phyloP scores from a whole-genome alignment of 305 asterid species.

The Striga hermonthica region DNA sequence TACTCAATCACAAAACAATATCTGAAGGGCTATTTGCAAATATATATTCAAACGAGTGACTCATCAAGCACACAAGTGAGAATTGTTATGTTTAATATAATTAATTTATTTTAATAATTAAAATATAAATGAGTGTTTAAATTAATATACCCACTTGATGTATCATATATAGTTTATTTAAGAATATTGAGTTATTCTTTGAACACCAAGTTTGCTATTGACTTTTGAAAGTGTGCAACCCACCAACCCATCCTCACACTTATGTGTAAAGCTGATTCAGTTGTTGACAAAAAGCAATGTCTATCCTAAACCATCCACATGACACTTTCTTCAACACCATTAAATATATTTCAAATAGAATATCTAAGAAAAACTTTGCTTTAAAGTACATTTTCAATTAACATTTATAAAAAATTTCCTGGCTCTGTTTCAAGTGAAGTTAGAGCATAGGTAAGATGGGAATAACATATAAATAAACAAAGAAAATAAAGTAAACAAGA shows the following conservation, averaged over 20 bases:
- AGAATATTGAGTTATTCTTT: neutral
- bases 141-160: neutral
- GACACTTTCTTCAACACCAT: neutral
- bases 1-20: neutral
- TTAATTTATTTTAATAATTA: no score
- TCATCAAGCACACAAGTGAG: neutral
- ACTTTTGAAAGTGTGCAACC: neutral
- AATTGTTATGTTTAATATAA: neutral
- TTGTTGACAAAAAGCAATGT: neutral
- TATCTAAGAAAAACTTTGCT: no score
- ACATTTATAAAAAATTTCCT: no score
- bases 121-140: neutral
- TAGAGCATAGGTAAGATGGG: no score
- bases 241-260: no score
- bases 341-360: no score
- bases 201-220: constrained; percentile 2
- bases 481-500: neutral
- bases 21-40: neutral
- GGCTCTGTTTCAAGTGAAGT: no score
- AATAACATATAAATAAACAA: neutral
- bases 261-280: neutral
- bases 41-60: no score
- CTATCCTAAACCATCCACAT: neutral
- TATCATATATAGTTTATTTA: neutral
- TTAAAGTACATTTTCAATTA: no score